Percentiles rank a stretch among this genome's conserved stretches.
Conservation (phyloP, 176 grass and related monocot genomes). For the Neostapfia colusana region DNA sequence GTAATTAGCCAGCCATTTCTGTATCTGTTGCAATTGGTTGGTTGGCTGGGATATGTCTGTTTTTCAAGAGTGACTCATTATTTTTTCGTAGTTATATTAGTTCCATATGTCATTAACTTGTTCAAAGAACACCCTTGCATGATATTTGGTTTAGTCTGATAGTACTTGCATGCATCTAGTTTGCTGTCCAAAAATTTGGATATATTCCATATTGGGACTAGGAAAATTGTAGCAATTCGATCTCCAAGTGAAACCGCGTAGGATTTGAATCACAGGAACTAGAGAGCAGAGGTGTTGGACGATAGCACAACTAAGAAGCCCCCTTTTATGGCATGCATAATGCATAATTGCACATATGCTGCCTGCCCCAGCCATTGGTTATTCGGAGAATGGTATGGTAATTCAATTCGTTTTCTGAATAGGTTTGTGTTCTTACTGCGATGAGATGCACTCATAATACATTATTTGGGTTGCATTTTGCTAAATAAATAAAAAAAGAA, state of each 20-base stretch:
- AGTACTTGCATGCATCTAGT: not conserved
- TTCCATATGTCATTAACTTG: not conserved
- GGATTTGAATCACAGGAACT: too few species aligned
- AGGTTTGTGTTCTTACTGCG: not conserved
- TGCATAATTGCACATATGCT: not conserved
- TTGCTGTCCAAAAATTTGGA: slow-evolving; percentile 6
- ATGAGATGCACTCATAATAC: not conserved
- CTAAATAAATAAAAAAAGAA: not conserved
- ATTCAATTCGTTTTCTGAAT: not conserved
- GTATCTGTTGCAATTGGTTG: not conserved
- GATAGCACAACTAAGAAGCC: not conserved
- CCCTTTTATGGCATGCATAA: not conserved
- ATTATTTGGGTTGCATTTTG: not conserved
- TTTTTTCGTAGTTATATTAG: not conserved
- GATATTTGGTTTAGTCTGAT: slow-evolving; percentile 27
- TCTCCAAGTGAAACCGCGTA: not conserved
- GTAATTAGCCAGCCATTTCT: not conserved
- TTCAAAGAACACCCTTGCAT: not conserved
- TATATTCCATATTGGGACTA: not conserved
- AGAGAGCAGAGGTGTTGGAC: too few species aligned
- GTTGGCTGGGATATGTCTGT: not conserved
- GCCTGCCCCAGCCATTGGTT: not conserved
- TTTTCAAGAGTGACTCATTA: not conserved
- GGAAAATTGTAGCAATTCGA: not conserved
- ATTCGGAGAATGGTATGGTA: too few species aligned